phyloP scores from a whole-genome alignment of 2,329 filamentous ascomycete species.

The Colletotrichum simmondsii region DNA sequence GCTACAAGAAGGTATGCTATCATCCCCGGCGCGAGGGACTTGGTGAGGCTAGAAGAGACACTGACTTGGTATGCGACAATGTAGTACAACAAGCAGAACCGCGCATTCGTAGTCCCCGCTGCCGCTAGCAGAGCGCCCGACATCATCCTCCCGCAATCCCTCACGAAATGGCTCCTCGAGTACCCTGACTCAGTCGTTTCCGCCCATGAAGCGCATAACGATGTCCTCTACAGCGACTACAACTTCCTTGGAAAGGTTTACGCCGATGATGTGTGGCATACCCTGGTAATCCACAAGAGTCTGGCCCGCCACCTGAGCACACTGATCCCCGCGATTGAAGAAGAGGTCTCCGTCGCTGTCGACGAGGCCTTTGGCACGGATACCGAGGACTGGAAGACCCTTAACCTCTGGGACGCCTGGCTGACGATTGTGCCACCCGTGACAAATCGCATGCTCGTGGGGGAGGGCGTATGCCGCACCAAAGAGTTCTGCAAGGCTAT shows the following conservation, averaged over 20 bases:
- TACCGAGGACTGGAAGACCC: constrained; percentile 46
- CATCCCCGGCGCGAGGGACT: background rate
- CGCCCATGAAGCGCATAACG: constrained; percentile 52
- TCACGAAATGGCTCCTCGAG: constrained; percentile 58
- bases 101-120: constrained; percentile 54
- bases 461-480: constrained; percentile 51
- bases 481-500: constrained; percentile 57
- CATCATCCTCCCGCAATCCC: constrained; percentile 55
- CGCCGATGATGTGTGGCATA: constrained; percentile 51
- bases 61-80: background rate
- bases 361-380: constrained; percentile 48
- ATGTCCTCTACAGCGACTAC: constrained; percentile 50
- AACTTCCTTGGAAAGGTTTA: constrained; percentile 53
- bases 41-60: background rate
- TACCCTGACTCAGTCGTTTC: constrained; percentile 57
- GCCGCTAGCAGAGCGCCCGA: constrained; percentile 53
- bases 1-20: constrained; percentile 51
- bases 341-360: constrained; percentile 51
- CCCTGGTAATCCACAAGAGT: constrained; percentile 55
- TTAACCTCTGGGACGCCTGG: constrained; percentile 59
- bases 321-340: constrained; percentile 53
- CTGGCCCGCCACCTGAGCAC: constrained; percentile 52
- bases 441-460: constrained; percentile 56
- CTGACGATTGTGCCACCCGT: constrained; percentile 53
- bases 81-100: constrained; percentile 53